These are phyloP conservation scores for Neonothopanus nambi DNA, from an alignment of 1,284 basidiomycete genomes.

Conservation along the genomic window DNA sequence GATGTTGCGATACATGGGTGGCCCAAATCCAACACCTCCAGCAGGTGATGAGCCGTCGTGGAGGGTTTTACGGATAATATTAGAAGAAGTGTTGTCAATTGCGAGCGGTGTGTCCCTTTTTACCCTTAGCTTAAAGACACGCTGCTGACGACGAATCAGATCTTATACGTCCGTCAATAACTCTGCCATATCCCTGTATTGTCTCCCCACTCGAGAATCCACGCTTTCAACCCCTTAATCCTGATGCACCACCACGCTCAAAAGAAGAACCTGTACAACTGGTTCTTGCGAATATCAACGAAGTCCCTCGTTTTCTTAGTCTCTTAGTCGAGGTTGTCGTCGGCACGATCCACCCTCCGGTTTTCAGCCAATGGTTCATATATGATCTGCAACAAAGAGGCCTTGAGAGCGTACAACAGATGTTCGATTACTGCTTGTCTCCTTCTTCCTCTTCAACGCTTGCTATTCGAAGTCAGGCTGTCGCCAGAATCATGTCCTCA, in stretches of 20 bases:
- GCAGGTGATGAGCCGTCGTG: slow-evolving; percentile 41
- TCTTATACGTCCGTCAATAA: slow-evolving; percentile 31
- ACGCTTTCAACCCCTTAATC: slow-evolving; percentile 14
- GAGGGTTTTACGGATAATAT: slow-evolving; percentile 42
- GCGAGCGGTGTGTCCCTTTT: slow-evolving; percentile 39
- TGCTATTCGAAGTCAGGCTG: slow-evolving; percentile 36
- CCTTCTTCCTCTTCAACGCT: slow-evolving; percentile 36
- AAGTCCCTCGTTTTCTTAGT: slow-evolving; percentile 46
- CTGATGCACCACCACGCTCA: slow-evolving; percentile 24
- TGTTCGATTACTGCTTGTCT: slow-evolving; percentile 50
- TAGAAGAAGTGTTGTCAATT: slow-evolving; percentile 44
- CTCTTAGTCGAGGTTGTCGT: slow-evolving; percentile 45
- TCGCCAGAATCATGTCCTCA: slow-evolving; percentile 39
- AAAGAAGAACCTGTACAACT: slow-evolving; percentile 30
- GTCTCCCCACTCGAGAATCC: slow-evolving; percentile 29
- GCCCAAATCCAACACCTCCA: slow-evolving; percentile 22
- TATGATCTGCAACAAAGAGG: slow-evolving; percentile 43
- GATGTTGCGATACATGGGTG: slow-evolving; percentile 40
- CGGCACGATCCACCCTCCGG: slow-evolving; percentile 38
- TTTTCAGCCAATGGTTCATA: slow-evolving; percentile 48
- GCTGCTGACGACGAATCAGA: slow-evolving; percentile 29
- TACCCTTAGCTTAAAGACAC: slow-evolving; percentile 5
- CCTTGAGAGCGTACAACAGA: slow-evolving; percentile 37
- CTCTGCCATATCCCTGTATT: slow-evolving; percentile 34
- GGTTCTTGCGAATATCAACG: slow-evolving; percentile 36